phyloP scores from a whole-genome alignment of 192 early-diverging fungal genomes.

The Piromyces finnis region DNA sequence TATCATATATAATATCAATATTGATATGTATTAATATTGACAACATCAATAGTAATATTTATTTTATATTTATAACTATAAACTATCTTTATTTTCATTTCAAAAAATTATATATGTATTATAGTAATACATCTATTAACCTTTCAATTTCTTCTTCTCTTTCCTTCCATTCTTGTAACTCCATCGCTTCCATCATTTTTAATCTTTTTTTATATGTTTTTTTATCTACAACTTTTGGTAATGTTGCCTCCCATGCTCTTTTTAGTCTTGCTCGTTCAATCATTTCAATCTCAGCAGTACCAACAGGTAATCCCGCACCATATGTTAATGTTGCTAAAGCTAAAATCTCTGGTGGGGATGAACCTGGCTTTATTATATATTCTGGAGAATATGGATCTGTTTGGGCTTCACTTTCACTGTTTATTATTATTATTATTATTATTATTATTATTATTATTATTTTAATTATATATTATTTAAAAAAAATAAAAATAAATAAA shows the following conservation, averaged over 20 bases:
- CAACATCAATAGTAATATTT: no score
- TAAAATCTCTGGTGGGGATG: constrained; percentile 29
- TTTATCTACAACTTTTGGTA: constrained; percentile 31
- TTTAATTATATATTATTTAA: no score
- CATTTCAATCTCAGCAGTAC: constrained; percentile 35
- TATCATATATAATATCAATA: constrained; percentile 7
- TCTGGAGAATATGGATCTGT: constrained; percentile 45
- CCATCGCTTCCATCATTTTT: constrained; percentile 50
- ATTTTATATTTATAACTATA: no score
- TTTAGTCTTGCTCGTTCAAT: constrained; percentile 40
- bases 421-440: no score
- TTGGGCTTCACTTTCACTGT: constrained; percentile 31
- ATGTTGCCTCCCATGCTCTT: constrained; percentile 30
- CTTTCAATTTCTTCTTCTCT: constrained; percentile 30
- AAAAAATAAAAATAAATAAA: no score
- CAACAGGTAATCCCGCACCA: constrained; percentile 29
- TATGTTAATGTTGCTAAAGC: constrained; percentile 32
- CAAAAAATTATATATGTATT: no score
- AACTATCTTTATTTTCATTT: no score
- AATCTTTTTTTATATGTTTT: constrained; percentile 27
- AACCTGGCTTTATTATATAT: constrained; percentile 17
- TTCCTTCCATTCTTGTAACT: constrained; percentile 37
- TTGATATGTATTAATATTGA: no score
- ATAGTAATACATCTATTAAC: constrained; percentile 1
- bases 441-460: no score